Evolutionary conservation across 116 monocot genomes (phyloP), one percentile per base, ranked within the genome.

Genomic region (Phalaenopsis hybrid): DNA sequence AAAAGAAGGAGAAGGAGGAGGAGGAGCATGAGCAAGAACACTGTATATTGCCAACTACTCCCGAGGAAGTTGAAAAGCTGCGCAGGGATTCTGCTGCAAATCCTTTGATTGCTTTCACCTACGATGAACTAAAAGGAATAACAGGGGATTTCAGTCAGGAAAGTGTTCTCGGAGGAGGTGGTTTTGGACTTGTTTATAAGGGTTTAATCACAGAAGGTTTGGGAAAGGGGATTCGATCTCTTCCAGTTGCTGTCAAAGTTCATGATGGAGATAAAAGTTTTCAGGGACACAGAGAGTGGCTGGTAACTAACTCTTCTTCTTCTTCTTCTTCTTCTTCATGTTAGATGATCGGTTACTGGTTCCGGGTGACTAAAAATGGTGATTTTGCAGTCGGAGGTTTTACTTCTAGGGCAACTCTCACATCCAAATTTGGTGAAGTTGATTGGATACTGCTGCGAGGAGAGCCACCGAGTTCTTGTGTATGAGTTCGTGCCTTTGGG

Each of bases 211-310:
- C 84, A 33, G 83, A 86, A 68, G 89, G 89, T 81, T 7, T 91
- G 8, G 82, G 88, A 37, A 81, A 91, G 67, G 92, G 94, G 13
- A 17, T 91, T 50, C 67, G 86, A 57, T 80, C 89, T 74, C 74
- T 88, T 80, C 81, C 87, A 81, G 92, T 92, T 25, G 96, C 96
- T 34, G 96, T 94, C 13, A 96, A 96, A 83, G 94, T 96, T 77
- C 96, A 96, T 87, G 94, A 90, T 79, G 91, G 92, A 37, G 90
- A 87, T 79, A 89, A 89, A 48, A 91, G 94, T 73, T 85, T 41
- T 73, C 96, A 94, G 85, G 96, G 96, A 65, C 96, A 96, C 57
- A 89, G 91, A 76, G 96, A 96, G 84, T 96, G 96, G 96, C 96
- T 96, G 91, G 96, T 96, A 88, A 20, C n/a, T 43, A 10, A 1